These are phyloP conservation scores for Cardamine occulta DNA, from an alignment of 345 rosid species.

Conservation along the genomic window DNA sequence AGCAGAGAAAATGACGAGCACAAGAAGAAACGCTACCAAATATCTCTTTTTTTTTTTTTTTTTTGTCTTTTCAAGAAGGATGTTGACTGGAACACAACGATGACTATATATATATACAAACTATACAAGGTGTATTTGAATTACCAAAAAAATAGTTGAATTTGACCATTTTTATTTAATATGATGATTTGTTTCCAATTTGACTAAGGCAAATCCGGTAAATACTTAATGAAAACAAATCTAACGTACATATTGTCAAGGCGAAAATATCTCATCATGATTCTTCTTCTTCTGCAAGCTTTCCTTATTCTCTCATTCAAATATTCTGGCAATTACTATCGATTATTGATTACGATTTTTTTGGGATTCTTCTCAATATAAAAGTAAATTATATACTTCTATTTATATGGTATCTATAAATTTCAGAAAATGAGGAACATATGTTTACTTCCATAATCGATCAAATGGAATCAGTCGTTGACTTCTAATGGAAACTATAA, in stretches of 20 bases:
- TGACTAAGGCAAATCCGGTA: too few relatives aligned
- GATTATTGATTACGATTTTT: not conserved
- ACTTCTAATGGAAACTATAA: not conserved
- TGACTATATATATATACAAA: not conserved
- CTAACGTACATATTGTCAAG: not conserved
- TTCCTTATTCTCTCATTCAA: not conserved
- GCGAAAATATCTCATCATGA: not conserved
- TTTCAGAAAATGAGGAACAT: not conserved
- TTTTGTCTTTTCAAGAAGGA: not conserved
- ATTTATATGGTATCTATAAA: not conserved
- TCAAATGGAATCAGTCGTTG: not conserved
- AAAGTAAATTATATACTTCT: not conserved
- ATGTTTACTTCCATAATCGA: not conserved
- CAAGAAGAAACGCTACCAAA: slow-evolving; percentile 24
- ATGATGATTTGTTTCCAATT: too few relatives aligned
- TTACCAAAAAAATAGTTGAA: too few relatives aligned
- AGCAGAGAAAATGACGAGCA: slow-evolving; percentile 1
- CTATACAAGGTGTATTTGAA: too few relatives aligned
- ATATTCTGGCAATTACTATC: not conserved
- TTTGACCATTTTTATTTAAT: too few relatives aligned
- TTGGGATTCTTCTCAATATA: not conserved
- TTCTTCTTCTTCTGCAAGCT: not conserved
- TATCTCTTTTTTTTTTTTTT: slow-evolving; percentile 7
- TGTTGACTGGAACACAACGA: slow-evolving; percentile 1
- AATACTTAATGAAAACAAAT: too few relatives aligned